Base-by-base conservation (phyloP, 202 grass and related monocot genomes). In the Setaria italica region DNA sequence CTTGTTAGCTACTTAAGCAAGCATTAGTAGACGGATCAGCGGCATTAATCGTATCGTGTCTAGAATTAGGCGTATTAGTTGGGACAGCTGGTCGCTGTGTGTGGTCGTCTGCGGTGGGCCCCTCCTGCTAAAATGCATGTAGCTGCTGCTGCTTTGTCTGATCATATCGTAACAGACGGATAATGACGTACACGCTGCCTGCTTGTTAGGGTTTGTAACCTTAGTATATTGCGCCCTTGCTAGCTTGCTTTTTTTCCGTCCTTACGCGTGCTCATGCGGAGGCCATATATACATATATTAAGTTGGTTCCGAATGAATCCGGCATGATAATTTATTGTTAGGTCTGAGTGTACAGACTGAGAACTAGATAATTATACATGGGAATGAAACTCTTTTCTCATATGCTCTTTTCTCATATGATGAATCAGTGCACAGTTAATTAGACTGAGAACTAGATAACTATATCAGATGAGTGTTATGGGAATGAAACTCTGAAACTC, bases 141-240 rank as follows among this genome's bases (percentile, higher is more conserved):
- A 58, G 58, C 57, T 59, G 55, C 25, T 25, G 25, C 72, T 55
- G 47, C 63, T 64, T 78, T 85, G 89, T 77, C 67, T 51, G 57
- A 37, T 75, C 81, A 20, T 85, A 81, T 81, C 71, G 80, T 88
- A 88, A 88, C 81, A 82, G 80, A 82, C 20, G 71, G 89, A 82
- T 66, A 82, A 80, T 79, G 87, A 86, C 70, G 78, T 80, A 65
- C 49, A 71, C 79, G 62, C 85, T 87, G 89, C 81, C 81, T 77
- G 76, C 70, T 57, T 80, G 62, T 87, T 80, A 84, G 80, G 89
- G 85, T 76, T 87, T 74, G 62, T 60, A 73, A 87, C 16, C 68
- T 72, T 54, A 82, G 20, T 74, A 41, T 73, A 32, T 4, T 3
- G 33, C 33, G 6, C 41, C 30, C 21, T 76, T 4, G 49, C 63